phyloP scores from a whole-genome alignment of 1,139 yeast species.

The Kurtzmaniella quercitrusa region DNA sequence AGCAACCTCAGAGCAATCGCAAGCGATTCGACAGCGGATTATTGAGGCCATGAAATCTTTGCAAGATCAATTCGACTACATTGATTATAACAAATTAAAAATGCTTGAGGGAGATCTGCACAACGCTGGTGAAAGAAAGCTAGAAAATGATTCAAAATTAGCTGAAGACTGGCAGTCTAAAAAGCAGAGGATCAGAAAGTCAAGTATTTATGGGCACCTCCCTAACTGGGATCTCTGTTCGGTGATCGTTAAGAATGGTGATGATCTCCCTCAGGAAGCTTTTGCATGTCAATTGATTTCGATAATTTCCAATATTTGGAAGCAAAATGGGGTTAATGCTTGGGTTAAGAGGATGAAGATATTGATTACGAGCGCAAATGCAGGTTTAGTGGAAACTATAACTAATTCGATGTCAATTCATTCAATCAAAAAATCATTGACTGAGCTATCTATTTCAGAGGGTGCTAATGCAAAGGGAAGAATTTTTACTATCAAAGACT shows the following conservation, averaged over 20 bases:
- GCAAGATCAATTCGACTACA: conserved; percentile 57
- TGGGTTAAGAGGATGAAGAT: conserved; percentile 96
- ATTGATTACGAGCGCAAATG: conserved; percentile 79
- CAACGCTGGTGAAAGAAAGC: conserved; percentile 82
- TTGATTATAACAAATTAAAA: conserved; percentile 46
- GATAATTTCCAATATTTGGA: conserved; percentile 84
- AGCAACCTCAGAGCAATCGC: conserved; percentile 67
- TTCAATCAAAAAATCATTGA: conserved; percentile 86
- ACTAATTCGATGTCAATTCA: conserved; percentile 91
- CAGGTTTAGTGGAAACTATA: conserved; percentile 93
- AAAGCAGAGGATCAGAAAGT: conserved; percentile 69
- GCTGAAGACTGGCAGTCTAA: conserved; percentile 93
- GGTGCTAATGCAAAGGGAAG: conserved; percentile 68
- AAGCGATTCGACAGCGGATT: conserved; percentile 70
- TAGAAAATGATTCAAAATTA: conserved; percentile 85
- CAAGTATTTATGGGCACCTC: conserved; percentile 78
- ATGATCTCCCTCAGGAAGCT: conserved; percentile 93
- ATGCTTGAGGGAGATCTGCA: conserved; percentile 26
- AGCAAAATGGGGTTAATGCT: conserved; percentile 54
- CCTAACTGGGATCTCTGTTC: conserved; percentile 94
- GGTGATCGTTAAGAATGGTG: conserved; percentile 94
- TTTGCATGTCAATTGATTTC: conserved; percentile 93
- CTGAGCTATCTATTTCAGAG: conserved; percentile 62
- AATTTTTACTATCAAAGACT: conserved; percentile 70
- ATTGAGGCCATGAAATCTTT: conserved; percentile 85